Percentiles rank a stretch among this genome's conserved stretches.
phyloP scores from a whole-genome alignment of 257 asterid genomes.

The Solanum boliviense region DNA sequence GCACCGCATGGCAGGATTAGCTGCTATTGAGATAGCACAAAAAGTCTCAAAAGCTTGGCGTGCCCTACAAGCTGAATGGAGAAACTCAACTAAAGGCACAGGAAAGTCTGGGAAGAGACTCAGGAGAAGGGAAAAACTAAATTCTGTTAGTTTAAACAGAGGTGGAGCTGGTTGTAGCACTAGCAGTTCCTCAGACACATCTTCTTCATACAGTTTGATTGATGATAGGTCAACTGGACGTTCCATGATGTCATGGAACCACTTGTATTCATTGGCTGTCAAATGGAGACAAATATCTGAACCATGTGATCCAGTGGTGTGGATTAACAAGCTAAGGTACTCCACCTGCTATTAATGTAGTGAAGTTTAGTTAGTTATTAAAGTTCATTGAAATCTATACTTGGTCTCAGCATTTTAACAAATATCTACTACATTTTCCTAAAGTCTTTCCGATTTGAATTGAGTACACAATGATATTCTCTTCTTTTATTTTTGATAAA shows the following conservation, averaged over 20 bases:
- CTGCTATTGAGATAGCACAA: slow-evolving; percentile 95
- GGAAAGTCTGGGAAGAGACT: slow-evolving; percentile 61
- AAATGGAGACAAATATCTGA: slow-evolving; percentile 99
- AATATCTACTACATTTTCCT: background rate
- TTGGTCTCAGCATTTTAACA: background rate
- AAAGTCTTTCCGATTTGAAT: background rate
- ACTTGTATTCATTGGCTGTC: slow-evolving; percentile 73
- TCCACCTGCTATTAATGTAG: background rate
- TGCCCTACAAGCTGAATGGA: slow-evolving; percentile 75
- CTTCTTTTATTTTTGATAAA: too few species aligned
- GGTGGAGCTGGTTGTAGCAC: slow-evolving; percentile 99
- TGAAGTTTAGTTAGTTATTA: background rate
- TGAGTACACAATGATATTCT: background rate
- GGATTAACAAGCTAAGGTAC: slow-evolving; percentile 93
- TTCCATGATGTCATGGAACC: slow-evolving; percentile 73
- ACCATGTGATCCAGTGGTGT: slow-evolving; percentile 93
- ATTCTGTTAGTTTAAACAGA: slow-evolving; percentile 71
- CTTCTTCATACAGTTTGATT: slow-evolving; percentile 28
- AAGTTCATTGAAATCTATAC: background rate
- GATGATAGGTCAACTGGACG: slow-evolving; percentile 72
- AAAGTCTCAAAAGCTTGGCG: slow-evolving; percentile 93
- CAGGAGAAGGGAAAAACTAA: slow-evolving; percentile 60
- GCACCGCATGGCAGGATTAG: slow-evolving; percentile 99
- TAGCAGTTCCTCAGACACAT: slow-evolving; percentile 59
- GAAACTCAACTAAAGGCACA: slow-evolving; percentile 61